Base-by-base conservation (phyloP, 305 asterid genomes). In the Ajuga reptans region DNA sequence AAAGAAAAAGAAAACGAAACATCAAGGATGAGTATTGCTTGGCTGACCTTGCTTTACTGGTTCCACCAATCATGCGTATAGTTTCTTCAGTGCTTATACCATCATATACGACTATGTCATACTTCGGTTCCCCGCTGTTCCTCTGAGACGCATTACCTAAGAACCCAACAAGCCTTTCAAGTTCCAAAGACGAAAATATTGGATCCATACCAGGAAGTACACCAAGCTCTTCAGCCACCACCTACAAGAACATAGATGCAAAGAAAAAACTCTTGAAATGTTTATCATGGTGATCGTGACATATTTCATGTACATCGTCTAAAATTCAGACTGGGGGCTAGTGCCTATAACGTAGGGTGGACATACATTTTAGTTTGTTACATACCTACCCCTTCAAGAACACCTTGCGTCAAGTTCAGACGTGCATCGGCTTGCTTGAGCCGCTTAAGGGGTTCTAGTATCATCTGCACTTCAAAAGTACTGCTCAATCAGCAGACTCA, bases 151-250 rank as follows among this genome's bases (percentile, higher is more conserved):
- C 37, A 52, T 64, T 80, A 11, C 74, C 75, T 11, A 85, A 72
- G 70, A 87, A 80, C 50, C 96, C 93, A 15, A 85, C 70, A 61
- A 84, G 78, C 51, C 80, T 71, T 72, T 84, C 97, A 21, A 93
- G 95, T 75, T 88, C 94, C 80, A 90, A 79, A 31, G 79, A 82
- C 45, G 96, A 84, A 69, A 93, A 87, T 79, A 90, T 82, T 14
- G 96, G 86, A 79, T 93, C 99, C 99, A 93, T 93, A 8, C 99
- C 99, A 33, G 97, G 98, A 51, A 93, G 91, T 45, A 93, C 86
- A 72, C 98, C 97, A 39, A 93, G 98, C 86, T 93, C 98, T 79
- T 89, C 97, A 70, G 92, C 94, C 43, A 88, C 89, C 69, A 93
- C 92, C 98, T 93, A 78, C 76, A 78, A 80, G 49, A 77, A 64